These are phyloP conservation scores for Acrodontium crateriforme DNA, from an alignment of 2,329 filamentous ascomycete genomes.

Conservation along the genomic window DNA sequence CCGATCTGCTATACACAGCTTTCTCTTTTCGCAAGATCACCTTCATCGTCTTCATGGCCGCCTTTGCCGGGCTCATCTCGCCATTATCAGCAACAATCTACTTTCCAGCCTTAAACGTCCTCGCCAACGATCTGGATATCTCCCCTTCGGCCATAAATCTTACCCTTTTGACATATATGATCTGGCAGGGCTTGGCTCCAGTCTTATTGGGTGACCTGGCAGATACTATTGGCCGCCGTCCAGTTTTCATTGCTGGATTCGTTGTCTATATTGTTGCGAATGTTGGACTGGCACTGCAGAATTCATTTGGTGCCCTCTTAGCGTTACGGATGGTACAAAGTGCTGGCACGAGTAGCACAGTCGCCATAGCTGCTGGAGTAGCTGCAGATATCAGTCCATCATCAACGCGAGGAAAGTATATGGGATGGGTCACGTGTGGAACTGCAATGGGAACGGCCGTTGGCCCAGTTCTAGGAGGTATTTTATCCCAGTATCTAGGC, in stretches of 20 bases:
- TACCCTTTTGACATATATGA: conserved; percentile 46
- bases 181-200: conserved; percentile 32
- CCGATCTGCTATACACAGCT: no score
- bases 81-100: conserved; percentile 33
- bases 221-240: conserved; percentile 14
- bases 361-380: conserved; percentile 22
- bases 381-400: conserved; percentile 25
- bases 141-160: conserved; percentile 31
- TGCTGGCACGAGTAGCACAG: conserved; percentile 24
- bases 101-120: conserved; percentile 38
- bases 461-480: conserved; percentile 17
- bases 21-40: no score
- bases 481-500: conserved; percentile 22
- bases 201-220: conserved; percentile 16
- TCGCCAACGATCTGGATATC: conserved; percentile 36
- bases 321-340: conserved; percentile 28
- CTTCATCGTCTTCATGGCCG: conserved; percentile 17
- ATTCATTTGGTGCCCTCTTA: conserved; percentile 14
- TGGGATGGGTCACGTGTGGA: conserved; percentile 23
- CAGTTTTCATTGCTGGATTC: conserved; percentile 18
- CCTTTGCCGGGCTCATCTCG: conserved; percentile 16
- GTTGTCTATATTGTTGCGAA: conserved; percentile 15
- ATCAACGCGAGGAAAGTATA: conserved; percentile 23
- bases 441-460: conserved; percentile 10
- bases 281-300: conserved; percentile 14